These are phyloP conservation scores for Jasminum sambac DNA, from an alignment of 257 asterid genomes.

Conservation along the genomic window DNA sequence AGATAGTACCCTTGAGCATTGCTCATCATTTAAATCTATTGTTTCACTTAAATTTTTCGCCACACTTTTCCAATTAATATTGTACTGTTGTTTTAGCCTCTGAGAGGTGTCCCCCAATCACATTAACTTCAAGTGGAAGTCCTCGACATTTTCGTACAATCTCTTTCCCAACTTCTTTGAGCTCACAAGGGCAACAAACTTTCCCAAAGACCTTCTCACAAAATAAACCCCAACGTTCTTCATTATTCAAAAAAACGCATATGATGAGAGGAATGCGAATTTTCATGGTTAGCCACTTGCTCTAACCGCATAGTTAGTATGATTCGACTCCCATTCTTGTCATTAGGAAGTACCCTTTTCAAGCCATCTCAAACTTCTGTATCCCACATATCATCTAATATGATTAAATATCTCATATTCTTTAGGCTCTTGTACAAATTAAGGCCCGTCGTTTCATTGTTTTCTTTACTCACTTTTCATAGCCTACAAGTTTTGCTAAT, in stretches of 20 bases:
- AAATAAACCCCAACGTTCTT: background rate
- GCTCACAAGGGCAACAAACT: slow-evolving; percentile 1
- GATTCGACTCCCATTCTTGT: slow-evolving; percentile 5
- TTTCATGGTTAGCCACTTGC: background rate
- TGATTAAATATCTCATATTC: background rate
- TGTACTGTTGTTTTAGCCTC: background rate
- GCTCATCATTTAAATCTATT: background rate
- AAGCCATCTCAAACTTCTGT: background rate
- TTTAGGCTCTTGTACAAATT: background rate
- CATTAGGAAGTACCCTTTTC: background rate
- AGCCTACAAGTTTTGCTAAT: background rate
- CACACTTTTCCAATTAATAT: background rate
- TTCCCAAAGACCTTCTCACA: background rate
- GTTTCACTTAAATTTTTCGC: background rate
- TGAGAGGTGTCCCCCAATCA: background rate
- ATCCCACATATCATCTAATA: slow-evolving; percentile 7
- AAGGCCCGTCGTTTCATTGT: background rate
- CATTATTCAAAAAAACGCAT: background rate
- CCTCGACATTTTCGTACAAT: background rate
- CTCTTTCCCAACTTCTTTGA: background rate
- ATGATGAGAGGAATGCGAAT: background rate
- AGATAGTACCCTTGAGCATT: background rate
- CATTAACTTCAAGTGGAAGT: background rate
- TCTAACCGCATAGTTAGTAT: background rate
- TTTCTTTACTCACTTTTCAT: background rate